phyloP scores from a whole-genome alignment of 768 basidiomycete species.

The Pleurotus cornucopiae region DNA sequence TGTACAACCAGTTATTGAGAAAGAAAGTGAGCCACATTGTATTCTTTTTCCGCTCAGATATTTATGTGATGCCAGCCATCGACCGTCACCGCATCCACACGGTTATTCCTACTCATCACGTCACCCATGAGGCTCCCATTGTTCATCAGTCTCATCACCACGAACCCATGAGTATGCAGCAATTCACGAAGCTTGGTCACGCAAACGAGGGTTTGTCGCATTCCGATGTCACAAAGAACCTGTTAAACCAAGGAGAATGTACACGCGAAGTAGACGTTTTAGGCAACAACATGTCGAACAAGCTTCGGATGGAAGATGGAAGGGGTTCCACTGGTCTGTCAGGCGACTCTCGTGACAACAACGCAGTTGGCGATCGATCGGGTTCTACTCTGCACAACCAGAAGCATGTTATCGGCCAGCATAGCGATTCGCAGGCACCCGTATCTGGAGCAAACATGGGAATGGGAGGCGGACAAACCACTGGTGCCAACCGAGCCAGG shows the following conservation, averaged over 20 bases:
- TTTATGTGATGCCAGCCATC: conserved; percentile 18
- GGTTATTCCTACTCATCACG: conserved; percentile 29
- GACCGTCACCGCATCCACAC: conserved; percentile 26
- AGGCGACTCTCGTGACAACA: too few relatives aligned
- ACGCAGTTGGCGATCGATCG: too few relatives aligned
- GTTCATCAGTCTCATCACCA: conserved; percentile 31
- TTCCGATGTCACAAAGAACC: not conserved
- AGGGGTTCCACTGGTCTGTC: too few relatives aligned
- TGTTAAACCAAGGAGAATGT: not conserved
- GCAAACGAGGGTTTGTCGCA: not conserved
- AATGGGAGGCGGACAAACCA: too few relatives aligned
- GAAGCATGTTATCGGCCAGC: too few relatives aligned
- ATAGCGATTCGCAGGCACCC: too few relatives aligned
- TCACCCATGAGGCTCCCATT: conserved; percentile 32
- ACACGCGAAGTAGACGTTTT: not conserved
- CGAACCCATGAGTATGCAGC: conserved; percentile 26
- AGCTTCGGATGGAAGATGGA: not conserved
- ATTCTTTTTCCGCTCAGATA: not conserved
- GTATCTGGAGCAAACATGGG: too few relatives aligned
- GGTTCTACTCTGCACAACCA: too few relatives aligned
- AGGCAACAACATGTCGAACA: not conserved
- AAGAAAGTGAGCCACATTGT: conserved; percentile 25
- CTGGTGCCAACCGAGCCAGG: too few relatives aligned
- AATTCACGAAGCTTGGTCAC: conserved; percentile 22
- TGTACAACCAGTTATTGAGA: conserved; percentile 33